Conservation (phyloP, 176 grass and related monocot species). For the Phoenix dactylifera region DNA sequence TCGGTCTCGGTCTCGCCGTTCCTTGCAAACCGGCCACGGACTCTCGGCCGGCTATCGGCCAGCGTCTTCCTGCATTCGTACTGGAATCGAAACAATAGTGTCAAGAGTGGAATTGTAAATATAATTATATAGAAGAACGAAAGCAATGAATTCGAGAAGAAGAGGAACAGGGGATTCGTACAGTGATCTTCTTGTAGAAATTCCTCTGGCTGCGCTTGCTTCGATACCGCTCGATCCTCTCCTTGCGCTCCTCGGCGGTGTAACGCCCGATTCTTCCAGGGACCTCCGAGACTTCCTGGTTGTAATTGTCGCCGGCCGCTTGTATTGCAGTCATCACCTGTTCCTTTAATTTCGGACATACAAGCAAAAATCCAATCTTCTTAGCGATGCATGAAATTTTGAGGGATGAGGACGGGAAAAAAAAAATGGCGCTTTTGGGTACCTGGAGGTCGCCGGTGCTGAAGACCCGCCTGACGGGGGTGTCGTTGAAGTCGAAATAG, state of each 20-base stretch:
- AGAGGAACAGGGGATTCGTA: slow-evolving; percentile 17
- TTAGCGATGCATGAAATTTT: background rate
- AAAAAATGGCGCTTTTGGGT: background rate
- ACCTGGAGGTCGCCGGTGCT: slow-evolving; percentile 95
- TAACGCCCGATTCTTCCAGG: slow-evolving; percentile 48
- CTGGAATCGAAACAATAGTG: slow-evolving; percentile 5
- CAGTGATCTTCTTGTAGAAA: slow-evolving; percentile 94
- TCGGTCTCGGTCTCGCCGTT: slow-evolving; percentile 46
- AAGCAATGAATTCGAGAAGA: slow-evolving; percentile 4
- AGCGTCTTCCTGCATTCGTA: slow-evolving; percentile 94
- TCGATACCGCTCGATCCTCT: slow-evolving; percentile 58
- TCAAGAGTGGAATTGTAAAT: background rate
- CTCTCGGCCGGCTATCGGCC: slow-evolving; percentile 76
- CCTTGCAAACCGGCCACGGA: slow-evolving; percentile 68
- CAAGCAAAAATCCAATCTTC: slow-evolving; percentile 1
- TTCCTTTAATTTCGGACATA: background rate
- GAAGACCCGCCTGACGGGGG: slow-evolving; percentile 54
- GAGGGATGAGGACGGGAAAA: background rate
- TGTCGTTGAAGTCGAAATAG: slow-evolving; percentile 38
- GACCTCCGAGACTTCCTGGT: slow-evolving; percentile 34
- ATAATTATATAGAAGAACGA: background rate
- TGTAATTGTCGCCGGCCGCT: slow-evolving; percentile 25
- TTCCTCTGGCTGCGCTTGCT: slow-evolving; percentile 58
- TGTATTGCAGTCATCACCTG: slow-evolving; percentile 55
- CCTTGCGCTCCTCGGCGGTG: slow-evolving; percentile 66